phyloP scores from a whole-genome alignment of 2,329 filamentous ascomycete species.

The Tricladium varicosporioides region DNA sequence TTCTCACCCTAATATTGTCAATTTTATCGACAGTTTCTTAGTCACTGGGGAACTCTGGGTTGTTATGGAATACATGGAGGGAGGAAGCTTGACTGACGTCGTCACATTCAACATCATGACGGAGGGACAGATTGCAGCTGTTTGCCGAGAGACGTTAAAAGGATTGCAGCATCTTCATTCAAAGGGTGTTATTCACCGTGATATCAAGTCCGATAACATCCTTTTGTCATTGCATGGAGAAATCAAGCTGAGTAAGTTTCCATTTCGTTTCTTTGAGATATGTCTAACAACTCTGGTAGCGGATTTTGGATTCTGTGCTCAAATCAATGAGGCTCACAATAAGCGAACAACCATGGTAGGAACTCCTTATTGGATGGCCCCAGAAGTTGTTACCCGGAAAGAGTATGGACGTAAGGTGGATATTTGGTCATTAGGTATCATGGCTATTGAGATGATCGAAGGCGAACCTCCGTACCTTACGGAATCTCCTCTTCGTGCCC shows the following conservation, averaged over 20 bases:
- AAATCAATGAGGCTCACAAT: slow-evolving; percentile 95
- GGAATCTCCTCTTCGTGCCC: slow-evolving; percentile 85
- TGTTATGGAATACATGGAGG: slow-evolving; percentile 99
- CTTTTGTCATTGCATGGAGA: slow-evolving; percentile 89
- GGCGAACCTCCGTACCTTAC: slow-evolving; percentile 96
- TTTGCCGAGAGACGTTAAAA: slow-evolving; percentile 88
- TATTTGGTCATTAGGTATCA: slow-evolving; percentile 97
- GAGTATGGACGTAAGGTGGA: slow-evolving; percentile 98
- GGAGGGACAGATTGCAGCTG: slow-evolving; percentile 93
- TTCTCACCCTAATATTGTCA: slow-evolving; percentile 97
- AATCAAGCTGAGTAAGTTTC: slow-evolving; percentile 86
- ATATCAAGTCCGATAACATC: slow-evolving; percentile 99
- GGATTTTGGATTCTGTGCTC: slow-evolving; percentile 97
- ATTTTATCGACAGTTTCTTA: slow-evolving; percentile 97
- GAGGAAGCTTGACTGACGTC: slow-evolving; percentile 93
- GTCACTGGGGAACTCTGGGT: slow-evolving; percentile 93
- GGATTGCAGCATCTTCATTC: slow-evolving; percentile 94
- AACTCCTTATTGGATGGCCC: slow-evolving; percentile 99
- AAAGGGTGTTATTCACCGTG: slow-evolving; percentile 95
- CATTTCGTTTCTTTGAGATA: background rate
- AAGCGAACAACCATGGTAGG: slow-evolving; percentile 99
- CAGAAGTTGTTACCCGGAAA: slow-evolving; percentile 94
- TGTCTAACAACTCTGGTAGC: slow-evolving; percentile 52
- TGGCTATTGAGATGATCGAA: slow-evolving; percentile 99
- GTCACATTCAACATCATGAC: slow-evolving; percentile 99